Evolutionary conservation across 345 rosid species (phyloP), one percentile per base, ranked within the genome.

Genomic region (Boechera retrofracta): DNA sequence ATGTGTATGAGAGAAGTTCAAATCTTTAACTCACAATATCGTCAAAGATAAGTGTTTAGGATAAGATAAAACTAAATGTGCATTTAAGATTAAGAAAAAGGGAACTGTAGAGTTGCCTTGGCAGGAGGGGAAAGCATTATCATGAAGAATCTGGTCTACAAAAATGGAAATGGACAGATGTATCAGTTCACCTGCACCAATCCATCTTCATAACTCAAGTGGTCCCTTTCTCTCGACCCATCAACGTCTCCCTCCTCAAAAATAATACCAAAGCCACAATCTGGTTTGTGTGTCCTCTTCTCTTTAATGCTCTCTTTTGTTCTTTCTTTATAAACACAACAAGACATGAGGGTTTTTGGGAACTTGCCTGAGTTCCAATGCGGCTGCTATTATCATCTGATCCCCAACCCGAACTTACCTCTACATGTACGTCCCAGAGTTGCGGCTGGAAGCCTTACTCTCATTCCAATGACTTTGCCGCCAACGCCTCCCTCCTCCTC

Each of bases 401-500:
- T 53, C 64, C 80, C 2, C 75, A 76, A 48, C 51, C 78, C 6
- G 42, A 56, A 15, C 36, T 76, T 69, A 62, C 35, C 57, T 62
- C 75, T 42, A 35, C 77, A 51, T 78, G 81, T 59, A 45, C 7
- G 31, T 72, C 81, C 8, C 77, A 48, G 9, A 78, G 63, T 67
- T 78, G 77, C 26, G 72, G 68, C 63, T 77, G 76, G 81, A 77
- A 77, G 55, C 76, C 81, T 63, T 71, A 77, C 54, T 71, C 81
- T 15, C 76, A 64, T 64, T n/a, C 76, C 18, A 84, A 80, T 58
- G 88, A 82, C 74, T 82, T 87, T 33, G 82, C 81, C 62, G 83
- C 87, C 59, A 87, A 88, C 75, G 77, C 78, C 3, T 79, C 78
- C 16, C 77, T 78, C 60, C 53, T 87, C 57, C 63, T 89, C 77